Evolutionary conservation across 305 asterid genomes (phyloP), one percentile per base, ranked within the genome.

Genomic region (Withania somnifera): DNA sequence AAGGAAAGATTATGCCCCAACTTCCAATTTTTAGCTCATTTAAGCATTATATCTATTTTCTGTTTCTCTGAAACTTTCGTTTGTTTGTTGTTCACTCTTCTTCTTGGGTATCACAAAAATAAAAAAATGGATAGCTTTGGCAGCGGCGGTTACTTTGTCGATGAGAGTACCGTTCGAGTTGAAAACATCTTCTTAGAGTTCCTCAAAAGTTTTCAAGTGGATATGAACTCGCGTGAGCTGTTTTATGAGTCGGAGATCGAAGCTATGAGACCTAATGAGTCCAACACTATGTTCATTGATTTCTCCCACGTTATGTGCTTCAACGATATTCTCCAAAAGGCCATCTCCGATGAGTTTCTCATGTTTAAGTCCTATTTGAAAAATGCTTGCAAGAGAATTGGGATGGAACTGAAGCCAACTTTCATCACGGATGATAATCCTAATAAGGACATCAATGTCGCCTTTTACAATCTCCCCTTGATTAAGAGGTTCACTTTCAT

Each of bases 231-330:
- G 15, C 84, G 89, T 14, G 94, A 91, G 83, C 90, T 94, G 52
- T 90, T 83, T 86, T 96, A 96, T 75, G 95, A 90, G 86, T 89
- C 92, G 6, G 98, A 94, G 86, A 91, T 93, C 10, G 98, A 91
- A 81, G 88, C 94, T 8, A 91, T 96, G 98, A 85, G 88, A 80
- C 91, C 91, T 1, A 92, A 89, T 88, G 98, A 96, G 54, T 91
- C 99, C 22, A 90, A 88, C 85, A 94, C 99, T 11, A 93, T 96
- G 98, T 96, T 90, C 86, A 86, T 96, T 79, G 98, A 96, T 86
- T 96, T 94, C 92, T 87, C 97, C 1, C 99, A 96, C 77, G 98
- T 96, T 45, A 93, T 92, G 97, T 93, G 91, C 61, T 94, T 90
- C 83, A 94, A 90, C 58, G 97, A 96, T 14, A 88, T 90, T 14